Percentiles rank a stretch among this genome's conserved stretches.
phyloP scores from a whole-genome alignment of 208 protist genomes.

The Crithidia sp. region DNA sequence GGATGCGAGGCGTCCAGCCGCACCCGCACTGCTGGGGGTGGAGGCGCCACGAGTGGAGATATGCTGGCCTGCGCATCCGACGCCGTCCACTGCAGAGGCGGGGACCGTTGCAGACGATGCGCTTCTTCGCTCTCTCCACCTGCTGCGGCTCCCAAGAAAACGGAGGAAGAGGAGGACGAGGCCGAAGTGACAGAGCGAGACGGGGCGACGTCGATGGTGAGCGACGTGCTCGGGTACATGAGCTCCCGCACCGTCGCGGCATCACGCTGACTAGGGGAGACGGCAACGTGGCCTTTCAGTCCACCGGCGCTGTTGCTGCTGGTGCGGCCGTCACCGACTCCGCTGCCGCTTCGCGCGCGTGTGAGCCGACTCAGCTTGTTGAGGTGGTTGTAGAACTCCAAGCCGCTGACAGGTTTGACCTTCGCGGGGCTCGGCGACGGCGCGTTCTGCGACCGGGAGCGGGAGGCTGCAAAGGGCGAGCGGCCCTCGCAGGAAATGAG shows the following conservation, averaged over 20 bases:
- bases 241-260: slow-evolving; percentile 9
- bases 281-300: neutral
- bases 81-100: neutral
- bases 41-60: neutral
- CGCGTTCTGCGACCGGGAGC: neutral
- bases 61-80: neutral
- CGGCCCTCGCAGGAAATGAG: slow-evolving; percentile 36
- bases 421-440: neutral
- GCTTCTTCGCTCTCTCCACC: neutral
- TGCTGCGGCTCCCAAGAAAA: neutral
- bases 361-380: slow-evolving; percentile 32
- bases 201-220: slow-evolving; percentile 14
- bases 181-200: neutral
- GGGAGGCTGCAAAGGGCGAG: neutral
- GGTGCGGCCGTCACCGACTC: neutral
- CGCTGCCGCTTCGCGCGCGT: neutral
- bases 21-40: slow-evolving; percentile 2
- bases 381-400: slow-evolving; percentile 37
- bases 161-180: neutral
- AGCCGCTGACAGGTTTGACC: slow-evolving; percentile 7
- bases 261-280: neutral
- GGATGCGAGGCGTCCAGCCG: neutral
- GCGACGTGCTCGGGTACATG: slow-evolving; percentile 11
- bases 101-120: neutral
- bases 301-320: neutral